Evolutionary conservation across 2,329 filamentous ascomycete species (phyloP).

Genomic region (Pseudogymnoascus sp.): DNA sequence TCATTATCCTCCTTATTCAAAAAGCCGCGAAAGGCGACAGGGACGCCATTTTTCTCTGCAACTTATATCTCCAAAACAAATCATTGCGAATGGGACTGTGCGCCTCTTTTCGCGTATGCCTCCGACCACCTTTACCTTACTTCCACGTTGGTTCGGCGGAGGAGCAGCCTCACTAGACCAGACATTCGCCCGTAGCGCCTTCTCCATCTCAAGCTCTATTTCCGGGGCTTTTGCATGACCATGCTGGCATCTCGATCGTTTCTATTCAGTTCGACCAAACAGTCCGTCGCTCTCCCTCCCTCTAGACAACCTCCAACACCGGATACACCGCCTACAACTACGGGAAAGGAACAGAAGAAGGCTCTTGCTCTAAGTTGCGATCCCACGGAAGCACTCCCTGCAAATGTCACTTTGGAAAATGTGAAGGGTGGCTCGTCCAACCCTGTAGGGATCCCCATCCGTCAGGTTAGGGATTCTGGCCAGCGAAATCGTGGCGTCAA

Average conservation of each 20-base stretch:
- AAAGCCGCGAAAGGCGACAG: background rate
- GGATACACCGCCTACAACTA: background rate
- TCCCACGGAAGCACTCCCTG: background rate
- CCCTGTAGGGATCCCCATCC: constrained; percentile 26
- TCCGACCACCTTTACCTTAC: background rate
- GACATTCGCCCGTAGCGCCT: background rate
- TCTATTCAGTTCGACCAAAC: constrained; percentile 18
- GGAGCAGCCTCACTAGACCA: constrained; percentile 1
- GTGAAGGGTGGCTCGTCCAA: constrained; percentile 16
- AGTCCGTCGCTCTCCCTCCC: background rate
- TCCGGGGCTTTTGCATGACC: constrained; percentile 10
- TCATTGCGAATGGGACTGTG: constrained; percentile 5
- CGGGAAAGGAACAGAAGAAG: background rate
- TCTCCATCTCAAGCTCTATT: background rate
- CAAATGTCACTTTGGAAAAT: background rate
- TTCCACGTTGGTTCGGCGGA: background rate
- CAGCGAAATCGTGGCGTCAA: constrained; percentile 19
- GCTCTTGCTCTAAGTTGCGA: background rate
- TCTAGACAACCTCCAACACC: background rate
- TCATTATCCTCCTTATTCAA: background rate
- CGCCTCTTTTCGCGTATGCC: constrained; percentile 4
- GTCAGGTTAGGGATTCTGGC: constrained; percentile 18
- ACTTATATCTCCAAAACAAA: background rate
- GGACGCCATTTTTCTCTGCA: background rate
- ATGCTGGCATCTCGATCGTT: constrained; percentile 24